Conservation (phyloP, 495 filamentous ascomycete genomes). For the Pseudoneurospora amorphoporcata region DNA sequence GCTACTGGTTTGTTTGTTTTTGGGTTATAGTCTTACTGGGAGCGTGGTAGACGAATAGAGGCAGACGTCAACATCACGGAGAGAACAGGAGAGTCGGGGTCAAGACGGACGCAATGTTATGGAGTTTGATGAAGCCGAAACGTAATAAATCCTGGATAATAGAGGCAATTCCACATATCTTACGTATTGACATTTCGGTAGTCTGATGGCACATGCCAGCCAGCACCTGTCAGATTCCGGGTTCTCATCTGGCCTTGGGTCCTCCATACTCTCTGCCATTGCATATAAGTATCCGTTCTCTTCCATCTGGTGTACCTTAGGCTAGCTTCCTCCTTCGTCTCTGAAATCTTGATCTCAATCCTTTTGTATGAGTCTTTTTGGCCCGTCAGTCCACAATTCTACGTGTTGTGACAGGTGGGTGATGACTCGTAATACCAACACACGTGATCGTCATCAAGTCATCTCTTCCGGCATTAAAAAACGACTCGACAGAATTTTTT, state of each 20-base stretch:
- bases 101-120: too few relatives aligned
- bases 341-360: too few relatives aligned
- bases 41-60: not conserved
- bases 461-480: not conserved
- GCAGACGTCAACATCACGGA: not conserved
- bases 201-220: not conserved
- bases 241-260: not conserved
- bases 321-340: not conserved
- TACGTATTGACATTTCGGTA: too few relatives aligned
- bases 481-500: not conserved
- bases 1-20: not conserved
- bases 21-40: not conserved
- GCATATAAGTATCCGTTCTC: not conserved
- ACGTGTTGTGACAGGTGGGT: not conserved
- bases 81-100: too few relatives aligned
- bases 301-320: too few relatives aligned
- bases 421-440: not conserved
- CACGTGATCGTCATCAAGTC: not conserved
- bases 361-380: not conserved
- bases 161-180: too few relatives aligned
- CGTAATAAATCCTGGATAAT: too few relatives aligned
- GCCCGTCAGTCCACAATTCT: not conserved
- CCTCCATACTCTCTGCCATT: not conserved
- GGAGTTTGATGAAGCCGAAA: too few relatives aligned
- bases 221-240: not conserved